These are phyloP conservation scores for Vaccinium corymbosum DNA, from an alignment of 148 eudicot genomes.

Conservation along the genomic window DNA sequence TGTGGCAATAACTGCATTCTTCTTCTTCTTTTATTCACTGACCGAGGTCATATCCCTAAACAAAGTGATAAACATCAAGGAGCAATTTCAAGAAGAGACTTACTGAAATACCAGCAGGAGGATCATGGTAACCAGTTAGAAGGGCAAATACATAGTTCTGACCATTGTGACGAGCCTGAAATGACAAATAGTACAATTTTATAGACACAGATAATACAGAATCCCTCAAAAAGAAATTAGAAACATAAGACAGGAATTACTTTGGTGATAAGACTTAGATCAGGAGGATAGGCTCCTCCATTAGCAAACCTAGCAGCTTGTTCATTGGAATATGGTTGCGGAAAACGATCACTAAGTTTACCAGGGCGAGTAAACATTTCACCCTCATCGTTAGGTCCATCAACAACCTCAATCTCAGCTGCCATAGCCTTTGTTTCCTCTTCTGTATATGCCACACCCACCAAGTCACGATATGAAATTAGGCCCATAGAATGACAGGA, in stretches of 20 bases:
- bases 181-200: conserved; percentile 6
- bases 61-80: background rate
- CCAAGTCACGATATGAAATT: conserved; percentile 90
- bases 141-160: conserved; percentile 90
- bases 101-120: conserved; percentile 96
- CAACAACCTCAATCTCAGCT: conserved; percentile 92
- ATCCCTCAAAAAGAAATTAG: background rate
- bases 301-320: conserved; percentile 98
- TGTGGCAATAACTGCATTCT: conserved; percentile 3
- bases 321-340: conserved; percentile 86
- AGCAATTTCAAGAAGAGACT: conserved; percentile 18
- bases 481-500: conserved; percentile 89
- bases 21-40: background rate
- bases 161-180: conserved; percentile 97
- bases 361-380: conserved; percentile 99
- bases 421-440: conserved; percentile 97
- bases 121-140: conserved; percentile 92
- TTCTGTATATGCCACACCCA: conserved; percentile 98
- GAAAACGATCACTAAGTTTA: conserved; percentile 86
- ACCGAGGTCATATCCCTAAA: background rate
- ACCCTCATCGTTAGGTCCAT: conserved; percentile 99
- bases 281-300: conserved; percentile 99
- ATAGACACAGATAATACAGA: background rate
- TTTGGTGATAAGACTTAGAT: conserved; percentile 89
- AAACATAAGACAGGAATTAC: conserved; percentile 30